A percentile compares a stretch with the other conserved stretches of the same genome.
These are phyloP conservation scores for Ophiostoma perfectum DNA, from an alignment of 2,329 filamentous ascomycete species.

Conservation along the genomic window DNA sequence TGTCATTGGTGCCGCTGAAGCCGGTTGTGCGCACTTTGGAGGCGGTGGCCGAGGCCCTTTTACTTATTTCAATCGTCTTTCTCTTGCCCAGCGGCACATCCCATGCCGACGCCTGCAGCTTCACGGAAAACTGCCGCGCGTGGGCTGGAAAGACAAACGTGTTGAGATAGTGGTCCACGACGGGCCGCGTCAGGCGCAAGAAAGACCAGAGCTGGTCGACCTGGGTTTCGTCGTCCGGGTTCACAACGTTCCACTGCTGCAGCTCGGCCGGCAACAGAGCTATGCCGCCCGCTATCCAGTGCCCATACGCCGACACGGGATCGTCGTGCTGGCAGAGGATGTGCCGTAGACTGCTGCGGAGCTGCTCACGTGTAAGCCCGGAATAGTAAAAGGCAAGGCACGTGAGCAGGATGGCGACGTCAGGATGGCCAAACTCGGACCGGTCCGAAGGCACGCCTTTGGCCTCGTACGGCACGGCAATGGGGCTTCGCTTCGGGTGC, in stretches of 20 bases:
- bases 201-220: slow-evolving; percentile 45
- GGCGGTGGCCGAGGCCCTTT: not conserved
- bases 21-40: slow-evolving; percentile 50
- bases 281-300: slow-evolving; percentile 39
- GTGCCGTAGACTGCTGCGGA: slow-evolving; percentile 45
- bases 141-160: slow-evolving; percentile 60
- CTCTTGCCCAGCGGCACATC: slow-evolving; percentile 50
- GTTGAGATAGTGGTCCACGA: slow-evolving; percentile 57
- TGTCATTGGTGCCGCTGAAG: slow-evolving; percentile 69
- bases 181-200: slow-evolving; percentile 44
- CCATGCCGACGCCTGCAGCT: slow-evolving; percentile 62
- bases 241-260: slow-evolving; percentile 51
- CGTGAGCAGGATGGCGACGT: slow-evolving; percentile 60
- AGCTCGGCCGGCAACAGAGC: slow-evolving; percentile 41
- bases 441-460: slow-evolving; percentile 59
- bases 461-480: slow-evolving; percentile 62
- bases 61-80: not conserved
- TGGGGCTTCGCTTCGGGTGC: slow-evolving; percentile 48
- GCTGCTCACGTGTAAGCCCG: slow-evolving; percentile 47
- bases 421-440: slow-evolving; percentile 62
- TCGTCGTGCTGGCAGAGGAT: slow-evolving; percentile 50
- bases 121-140: slow-evolving; percentile 58
- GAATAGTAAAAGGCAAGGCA: slow-evolving; percentile 63
- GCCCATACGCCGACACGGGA: slow-evolving; percentile 51
- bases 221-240: slow-evolving; percentile 52